Evolutionary conservation across 495 filamentous ascomycete species (phyloP).

Genomic region (Penicillium antarcticum): DNA sequence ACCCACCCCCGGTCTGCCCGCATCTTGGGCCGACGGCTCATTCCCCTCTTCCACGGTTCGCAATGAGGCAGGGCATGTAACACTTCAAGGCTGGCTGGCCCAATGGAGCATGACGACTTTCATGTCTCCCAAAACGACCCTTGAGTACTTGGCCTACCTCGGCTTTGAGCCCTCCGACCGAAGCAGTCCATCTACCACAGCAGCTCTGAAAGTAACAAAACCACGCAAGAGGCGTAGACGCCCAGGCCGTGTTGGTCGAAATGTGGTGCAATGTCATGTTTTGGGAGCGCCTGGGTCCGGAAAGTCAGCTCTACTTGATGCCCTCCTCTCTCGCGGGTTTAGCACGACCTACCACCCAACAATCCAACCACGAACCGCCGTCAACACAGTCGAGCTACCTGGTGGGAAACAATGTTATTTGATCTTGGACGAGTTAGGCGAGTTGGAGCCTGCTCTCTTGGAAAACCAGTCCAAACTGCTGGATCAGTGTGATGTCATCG

Average conservation of each 20-base stretch:
- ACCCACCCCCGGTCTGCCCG: slow-evolving; percentile 84
- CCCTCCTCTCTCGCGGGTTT: slow-evolving; percentile 87
- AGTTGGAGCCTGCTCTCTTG: slow-evolving; percentile 86
- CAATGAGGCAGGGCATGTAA: slow-evolving; percentile 93
- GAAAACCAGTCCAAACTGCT: slow-evolving; percentile 91
- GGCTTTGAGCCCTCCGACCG: slow-evolving; percentile 75
- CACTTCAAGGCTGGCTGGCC: slow-evolving; percentile 94
- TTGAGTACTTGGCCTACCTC: slow-evolving; percentile 93
- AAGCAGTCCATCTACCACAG: slow-evolving; percentile 62
- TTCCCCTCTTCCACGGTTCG: slow-evolving; percentile 94
- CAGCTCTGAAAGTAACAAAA: slow-evolving; percentile 87
- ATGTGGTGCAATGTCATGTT: slow-evolving; percentile 96
- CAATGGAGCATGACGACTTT: slow-evolving; percentile 99
- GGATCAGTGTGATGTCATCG: slow-evolving; percentile 87
- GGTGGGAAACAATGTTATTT: slow-evolving; percentile 97
- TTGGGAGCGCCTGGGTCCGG: slow-evolving; percentile 78
- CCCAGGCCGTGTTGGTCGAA: slow-evolving; percentile 83
- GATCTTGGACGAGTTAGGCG: slow-evolving; percentile 93
- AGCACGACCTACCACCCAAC: slow-evolving; percentile 85
- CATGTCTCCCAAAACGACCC: slow-evolving; percentile 85
- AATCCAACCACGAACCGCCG: slow-evolving; percentile 86
- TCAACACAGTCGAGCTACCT: slow-evolving; percentile 94
- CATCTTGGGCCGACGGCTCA: slow-evolving; percentile 83
- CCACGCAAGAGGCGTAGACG: slow-evolving; percentile 78
- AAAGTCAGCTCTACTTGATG: slow-evolving; percentile 85